phyloP scores from a whole-genome alignment of 768 basidiomycete genomes.

The Pleurotus giganteus region DNA sequence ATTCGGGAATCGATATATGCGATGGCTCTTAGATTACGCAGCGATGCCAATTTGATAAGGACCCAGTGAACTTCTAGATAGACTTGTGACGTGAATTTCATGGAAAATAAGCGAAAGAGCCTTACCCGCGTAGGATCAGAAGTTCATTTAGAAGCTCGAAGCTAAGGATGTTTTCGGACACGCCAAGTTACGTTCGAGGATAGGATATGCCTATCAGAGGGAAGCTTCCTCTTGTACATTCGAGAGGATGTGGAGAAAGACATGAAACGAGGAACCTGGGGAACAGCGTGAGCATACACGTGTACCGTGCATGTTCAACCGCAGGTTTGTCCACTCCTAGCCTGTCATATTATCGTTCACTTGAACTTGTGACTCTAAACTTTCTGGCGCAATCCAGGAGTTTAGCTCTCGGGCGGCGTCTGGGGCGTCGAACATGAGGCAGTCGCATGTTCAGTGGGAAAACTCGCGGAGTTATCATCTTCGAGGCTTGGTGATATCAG shows the following conservation, averaged over 20 bases:
- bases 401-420: background rate
- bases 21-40: background rate
- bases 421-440: slow-evolving; percentile 2
- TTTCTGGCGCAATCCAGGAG: background rate
- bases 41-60: background rate
- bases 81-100: background rate
- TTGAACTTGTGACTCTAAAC: background rate
- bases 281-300: background rate
- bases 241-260: background rate
- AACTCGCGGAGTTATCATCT: slow-evolving; percentile 1
- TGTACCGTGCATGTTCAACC: slow-evolving; percentile 2
- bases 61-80: background rate
- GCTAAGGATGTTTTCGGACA: too few relatives aligned
- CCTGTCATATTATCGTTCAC: background rate
- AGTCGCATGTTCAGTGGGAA: slow-evolving; percentile 5
- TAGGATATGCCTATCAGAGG: background rate
- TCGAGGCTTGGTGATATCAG: too few relatives aligned
- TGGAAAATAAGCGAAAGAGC: background rate
- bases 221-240: background rate
- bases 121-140: background rate
- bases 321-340: background rate
- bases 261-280: background rate
- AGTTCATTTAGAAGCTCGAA: background rate
- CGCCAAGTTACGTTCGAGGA: background rate
- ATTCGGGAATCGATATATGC: background rate